A percentile compares a stretch with the other conserved stretches of the same genome.
Conservation (phyloP, 148 eudicot species). For the Fagopyrum homotropicum region DNA sequence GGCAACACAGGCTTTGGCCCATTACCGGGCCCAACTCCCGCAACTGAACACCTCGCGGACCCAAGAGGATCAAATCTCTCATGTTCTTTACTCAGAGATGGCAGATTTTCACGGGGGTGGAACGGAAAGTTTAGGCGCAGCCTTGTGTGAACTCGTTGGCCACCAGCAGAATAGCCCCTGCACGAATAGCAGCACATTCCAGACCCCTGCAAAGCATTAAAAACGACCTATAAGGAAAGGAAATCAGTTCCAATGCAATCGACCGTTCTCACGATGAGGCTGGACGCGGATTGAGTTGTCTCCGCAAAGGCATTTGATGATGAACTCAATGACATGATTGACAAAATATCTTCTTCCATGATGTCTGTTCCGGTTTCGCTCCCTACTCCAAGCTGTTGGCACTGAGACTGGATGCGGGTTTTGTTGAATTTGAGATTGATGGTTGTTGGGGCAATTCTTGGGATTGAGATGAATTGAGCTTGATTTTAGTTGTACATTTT, state of each 20-base stretch:
- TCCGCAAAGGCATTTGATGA: slow-evolving; percentile 20
- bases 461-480: not conserved
- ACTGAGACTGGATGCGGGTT: not conserved
- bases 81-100: slow-evolving; percentile 89
- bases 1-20: slow-evolving; percentile 65
- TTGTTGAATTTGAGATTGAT: not conserved
- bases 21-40: slow-evolving; percentile 36
- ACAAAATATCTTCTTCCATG: slow-evolving; percentile 13
- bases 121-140: slow-evolving; percentile 72
- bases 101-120: slow-evolving; percentile 98
- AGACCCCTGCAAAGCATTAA: slow-evolving; percentile 53
- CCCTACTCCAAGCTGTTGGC: slow-evolving; percentile 34
- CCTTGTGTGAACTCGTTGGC: slow-evolving; percentile 56
- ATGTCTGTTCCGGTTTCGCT: slow-evolving; percentile 40
- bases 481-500: not conserved
- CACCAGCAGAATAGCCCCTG: slow-evolving; percentile 33
- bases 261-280: slow-evolving; percentile 45
- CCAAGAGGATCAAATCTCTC: slow-evolving; percentile 72
- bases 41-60: slow-evolving; percentile 45
- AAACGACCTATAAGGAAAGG: slow-evolving; percentile 11
- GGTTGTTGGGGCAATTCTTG: not conserved
- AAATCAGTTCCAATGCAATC: slow-evolving; percentile 15
- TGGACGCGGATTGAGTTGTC: slow-evolving; percentile 31
- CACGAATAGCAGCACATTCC: slow-evolving; percentile 19
- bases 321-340: not conserved